These are phyloP conservation scores for Starmerella powellii DNA, from an alignment of 805 yeast species.

Conservation along the genomic window DNA sequence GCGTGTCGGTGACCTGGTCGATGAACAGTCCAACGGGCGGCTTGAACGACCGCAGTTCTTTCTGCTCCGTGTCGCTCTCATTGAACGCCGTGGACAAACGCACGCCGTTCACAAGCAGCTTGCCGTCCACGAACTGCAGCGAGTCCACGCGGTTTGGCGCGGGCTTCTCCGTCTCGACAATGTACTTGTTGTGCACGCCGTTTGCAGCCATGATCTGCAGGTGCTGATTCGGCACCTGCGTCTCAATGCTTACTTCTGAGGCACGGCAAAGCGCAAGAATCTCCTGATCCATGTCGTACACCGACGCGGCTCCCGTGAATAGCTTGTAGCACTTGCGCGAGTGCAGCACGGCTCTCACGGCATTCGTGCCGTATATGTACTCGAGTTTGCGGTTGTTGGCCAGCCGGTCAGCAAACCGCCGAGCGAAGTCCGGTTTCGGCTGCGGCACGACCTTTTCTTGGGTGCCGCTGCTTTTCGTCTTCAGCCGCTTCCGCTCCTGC, in stretches of 20 bases:
- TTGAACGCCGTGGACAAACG: too few relatives aligned
- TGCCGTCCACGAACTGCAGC: slow-evolving; percentile 15
- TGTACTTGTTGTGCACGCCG: slow-evolving; percentile 73
- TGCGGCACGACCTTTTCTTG: not conserved
- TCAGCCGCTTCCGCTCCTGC: slow-evolving; percentile 20
- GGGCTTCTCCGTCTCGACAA: slow-evolving; percentile 52
- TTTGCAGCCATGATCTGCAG: slow-evolving; percentile 49
- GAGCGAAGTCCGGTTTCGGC: slow-evolving; percentile 16
- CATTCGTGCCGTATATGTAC: slow-evolving; percentile 61
- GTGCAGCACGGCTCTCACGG: slow-evolving; percentile 59
- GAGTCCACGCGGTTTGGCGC: slow-evolving; percentile 26
- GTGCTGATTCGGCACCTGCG: slow-evolving; percentile 37
- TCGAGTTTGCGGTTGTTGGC: slow-evolving; percentile 41
- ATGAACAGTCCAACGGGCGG: slow-evolving; percentile 56
- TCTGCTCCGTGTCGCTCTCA: too few relatives aligned
- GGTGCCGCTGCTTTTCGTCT: slow-evolving; percentile 9
- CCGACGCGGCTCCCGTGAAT: slow-evolving; percentile 34
- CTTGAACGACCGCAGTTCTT: too few relatives aligned
- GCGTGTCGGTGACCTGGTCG: slow-evolving; percentile 77
- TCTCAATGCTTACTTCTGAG: slow-evolving; percentile 32
- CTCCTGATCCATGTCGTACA: slow-evolving; percentile 30
- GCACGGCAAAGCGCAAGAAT: slow-evolving; percentile 40
- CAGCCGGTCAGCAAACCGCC: slow-evolving; percentile 2
- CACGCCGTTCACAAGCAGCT: slow-evolving; percentile 24
- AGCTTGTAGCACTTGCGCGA: slow-evolving; percentile 45